These are phyloP conservation scores for Sporothrix pallida DNA, from an alignment of 2,329 filamentous ascomycete species.

Conservation along the genomic window DNA sequence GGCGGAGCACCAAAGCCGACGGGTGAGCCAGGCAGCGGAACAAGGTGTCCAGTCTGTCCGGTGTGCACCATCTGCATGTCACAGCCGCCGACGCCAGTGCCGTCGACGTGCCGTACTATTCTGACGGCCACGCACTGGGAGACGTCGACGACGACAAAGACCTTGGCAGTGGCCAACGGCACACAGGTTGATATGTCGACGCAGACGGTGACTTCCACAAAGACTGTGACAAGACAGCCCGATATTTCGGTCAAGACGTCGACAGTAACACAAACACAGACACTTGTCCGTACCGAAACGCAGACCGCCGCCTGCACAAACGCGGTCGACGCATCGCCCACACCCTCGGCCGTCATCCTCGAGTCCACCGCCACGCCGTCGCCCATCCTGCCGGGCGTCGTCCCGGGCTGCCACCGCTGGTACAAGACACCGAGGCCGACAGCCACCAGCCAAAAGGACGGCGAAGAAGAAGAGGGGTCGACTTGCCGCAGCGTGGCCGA, in stretches of 20 bases:
- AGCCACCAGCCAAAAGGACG: not conserved
- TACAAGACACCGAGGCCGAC: not conserved
- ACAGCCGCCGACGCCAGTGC: not conserved
- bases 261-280: not conserved
- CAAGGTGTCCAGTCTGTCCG: not conserved
- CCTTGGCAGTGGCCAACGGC: not conserved
- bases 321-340: not conserved
- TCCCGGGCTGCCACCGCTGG: not conserved
- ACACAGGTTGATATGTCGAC: not conserved
- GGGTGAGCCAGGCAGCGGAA: not conserved
- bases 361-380: not conserved
- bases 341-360: not conserved
- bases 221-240: not conserved
- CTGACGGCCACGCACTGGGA: not conserved
- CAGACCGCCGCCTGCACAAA: not conserved
- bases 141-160: slow-evolving; percentile 5
- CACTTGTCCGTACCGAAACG: not conserved
- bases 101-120: not conserved
- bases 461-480: not conserved
- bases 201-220: not conserved
- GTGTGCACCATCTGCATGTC: slow-evolving; percentile 12
- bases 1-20: not conserved
- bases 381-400: not conserved
- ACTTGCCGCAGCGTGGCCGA: not conserved
- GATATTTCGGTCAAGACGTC: not conserved